phyloP scores from a whole-genome alignment of 2,329 filamentous ascomycete species.

The Penicillium nordicum region DNA sequence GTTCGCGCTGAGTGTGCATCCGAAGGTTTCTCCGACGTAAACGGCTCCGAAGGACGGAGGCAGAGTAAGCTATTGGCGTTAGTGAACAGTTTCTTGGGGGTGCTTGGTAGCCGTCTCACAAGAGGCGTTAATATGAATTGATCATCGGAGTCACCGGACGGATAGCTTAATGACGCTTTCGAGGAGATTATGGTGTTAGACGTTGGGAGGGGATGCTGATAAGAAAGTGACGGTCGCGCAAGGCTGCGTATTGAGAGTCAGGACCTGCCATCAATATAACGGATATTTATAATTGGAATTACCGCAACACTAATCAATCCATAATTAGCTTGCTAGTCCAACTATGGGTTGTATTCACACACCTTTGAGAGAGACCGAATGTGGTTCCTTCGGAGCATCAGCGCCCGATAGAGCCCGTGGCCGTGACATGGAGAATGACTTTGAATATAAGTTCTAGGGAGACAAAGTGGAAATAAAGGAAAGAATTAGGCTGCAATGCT shows the following conservation, averaged over 20 bases:
- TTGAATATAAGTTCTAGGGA: background rate
- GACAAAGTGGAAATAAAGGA: background rate
- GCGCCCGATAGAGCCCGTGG: constrained; percentile 42
- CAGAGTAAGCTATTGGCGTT: constrained; percentile 61
- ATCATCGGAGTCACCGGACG: constrained; percentile 47
- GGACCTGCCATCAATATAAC: background rate
- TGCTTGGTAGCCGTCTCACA: constrained; percentile 27
- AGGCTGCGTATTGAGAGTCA: constrained; percentile 54
- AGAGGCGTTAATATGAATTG: constrained; percentile 57
- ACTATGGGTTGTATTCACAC: constrained; percentile 12
- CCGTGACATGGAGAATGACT: constrained; percentile 38
- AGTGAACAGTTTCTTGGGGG: constrained; percentile 10
- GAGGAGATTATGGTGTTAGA: constrained; percentile 51
- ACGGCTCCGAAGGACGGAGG: constrained; percentile 90
- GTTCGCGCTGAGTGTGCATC: constrained; percentile 93
- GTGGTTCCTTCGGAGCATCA: constrained; percentile 64
- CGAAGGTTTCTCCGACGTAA: constrained; percentile 93
- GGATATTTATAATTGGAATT: constrained; percentile 12
- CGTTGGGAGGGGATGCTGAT: constrained; percentile 44
- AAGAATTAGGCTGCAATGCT: background rate
- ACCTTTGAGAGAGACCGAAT: constrained; percentile 74
- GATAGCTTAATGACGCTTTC: constrained; percentile 73
- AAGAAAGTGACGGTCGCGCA: constrained; percentile 61
- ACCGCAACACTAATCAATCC: constrained; percentile 38
- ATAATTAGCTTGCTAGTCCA: background rate